Base-by-base conservation (phyloP, 768 basidiomycete genomes). In the Lactifluus subvellereus region DNA sequence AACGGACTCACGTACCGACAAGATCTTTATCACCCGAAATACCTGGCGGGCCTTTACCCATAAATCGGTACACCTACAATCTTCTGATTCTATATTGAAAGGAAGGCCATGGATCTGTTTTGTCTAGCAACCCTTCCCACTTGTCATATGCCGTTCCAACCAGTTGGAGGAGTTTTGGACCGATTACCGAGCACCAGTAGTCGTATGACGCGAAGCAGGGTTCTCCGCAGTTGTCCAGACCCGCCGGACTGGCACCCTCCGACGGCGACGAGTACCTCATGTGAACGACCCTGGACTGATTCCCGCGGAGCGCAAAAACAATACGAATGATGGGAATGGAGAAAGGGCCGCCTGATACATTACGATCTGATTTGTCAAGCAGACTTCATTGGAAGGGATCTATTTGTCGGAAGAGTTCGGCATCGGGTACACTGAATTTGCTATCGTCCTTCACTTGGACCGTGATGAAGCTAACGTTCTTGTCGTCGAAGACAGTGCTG, bases 41-140 rank as follows among this genome's bases (percentile, higher is more conserved):
- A 8, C n/a, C 55, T 42, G 11, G 59, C 42, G n/a, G 18, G 16
- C 20, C n/a, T 47, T 37, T 18, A 18, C 54, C 54, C 50, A 38
- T 57, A 27, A 54, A 49, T 51, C 59, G 57, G 59, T 42, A 53
- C 56, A 89, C 71, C 80, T 86, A 51, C 88, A 88, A 69, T 72
- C 87, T 47, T 86, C 87, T 18, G 42, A 43, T 27, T 27, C 27
- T 2, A 27, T 27, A 2, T 27, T 40, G 11, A 14, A 40, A 40
- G 11, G 40, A 37, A 37, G 7, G 1, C 35, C 35, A 37, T 37
- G 35, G 35, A 37, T 37, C 1, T 8, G 35, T 8, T 37, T 13
- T 43, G 11, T 43, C 11, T 43, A 43, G 13, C 14, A 43, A 43
- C 42, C 18, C n/a, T 20, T n/a, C 20, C 45, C 45, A 47, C 5